Evolutionary conservation across 306 rosid genomes (phyloP).

Genomic region (cucumber (Cucumis sativus)): DNA sequence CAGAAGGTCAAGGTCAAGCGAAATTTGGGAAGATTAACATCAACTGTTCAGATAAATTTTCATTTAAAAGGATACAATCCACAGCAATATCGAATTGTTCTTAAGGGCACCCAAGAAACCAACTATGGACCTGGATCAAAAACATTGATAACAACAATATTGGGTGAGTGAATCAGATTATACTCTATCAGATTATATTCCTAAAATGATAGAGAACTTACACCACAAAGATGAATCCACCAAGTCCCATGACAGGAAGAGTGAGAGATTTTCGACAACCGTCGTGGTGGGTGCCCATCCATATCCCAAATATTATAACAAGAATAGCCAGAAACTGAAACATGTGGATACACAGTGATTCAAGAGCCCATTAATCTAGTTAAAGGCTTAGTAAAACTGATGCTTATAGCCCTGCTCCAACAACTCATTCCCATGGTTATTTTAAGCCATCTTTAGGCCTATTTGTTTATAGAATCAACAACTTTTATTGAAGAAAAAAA

Average conservation of each 20-base stretch:
- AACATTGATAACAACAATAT: neutral
- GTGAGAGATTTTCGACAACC: conserved; percentile 79
- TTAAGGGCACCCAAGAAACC: conserved; percentile 90
- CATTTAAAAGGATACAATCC: conserved; percentile 68
- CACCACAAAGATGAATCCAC: conserved; percentile 72
- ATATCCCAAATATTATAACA: conserved; percentile 71
- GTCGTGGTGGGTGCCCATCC: conserved; percentile 85
- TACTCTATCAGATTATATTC: neutral
- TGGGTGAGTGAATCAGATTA: neutral
- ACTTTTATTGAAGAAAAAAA: too few species aligned
- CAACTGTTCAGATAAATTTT: neutral
- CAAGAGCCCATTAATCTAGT: neutral
- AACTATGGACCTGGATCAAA: conserved; percentile 56
- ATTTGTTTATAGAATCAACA: too few species aligned
- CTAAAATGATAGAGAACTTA: conserved; percentile 15
- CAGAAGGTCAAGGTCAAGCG: conserved; percentile 44
- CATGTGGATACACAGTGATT: conserved; percentile 3
- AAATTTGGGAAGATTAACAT: neutral
- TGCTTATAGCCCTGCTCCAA: neutral
- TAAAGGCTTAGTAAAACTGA: neutral
- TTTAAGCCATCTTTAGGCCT: neutral
- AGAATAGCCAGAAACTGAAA: conserved; percentile 61
- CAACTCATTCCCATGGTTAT: neutral
- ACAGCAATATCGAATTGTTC: conserved; percentile 51
- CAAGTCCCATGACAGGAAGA: conserved; percentile 63